Evolutionary conservation across 148 eudicot species (phyloP).

Genomic region (Vaccinium corymbosum): DNA sequence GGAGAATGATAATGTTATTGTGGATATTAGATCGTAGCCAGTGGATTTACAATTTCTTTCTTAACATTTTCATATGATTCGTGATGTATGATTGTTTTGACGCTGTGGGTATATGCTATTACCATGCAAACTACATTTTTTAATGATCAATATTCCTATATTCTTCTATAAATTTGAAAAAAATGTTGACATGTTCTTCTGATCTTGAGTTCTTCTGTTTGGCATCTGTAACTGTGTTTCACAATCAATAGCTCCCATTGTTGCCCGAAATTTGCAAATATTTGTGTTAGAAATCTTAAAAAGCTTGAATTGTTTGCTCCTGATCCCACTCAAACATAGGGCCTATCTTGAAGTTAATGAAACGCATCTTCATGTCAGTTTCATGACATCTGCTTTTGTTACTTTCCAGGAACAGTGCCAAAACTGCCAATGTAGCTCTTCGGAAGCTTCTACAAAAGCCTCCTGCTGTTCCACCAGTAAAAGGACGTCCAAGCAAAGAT

Average conservation of each 20-base stretch:
- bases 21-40: neutral
- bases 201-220: neutral
- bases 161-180: neutral
- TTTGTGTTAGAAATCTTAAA: neutral
- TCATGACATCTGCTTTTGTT: conserved; percentile 1
- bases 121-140: neutral
- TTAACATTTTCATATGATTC: neutral
- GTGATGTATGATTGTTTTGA: neutral
- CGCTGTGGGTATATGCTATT: neutral
- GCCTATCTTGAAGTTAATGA: conserved; percentile 7
- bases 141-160: neutral
- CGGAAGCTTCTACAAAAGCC: conserved; percentile 32
- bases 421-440: conserved; percentile 12
- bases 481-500: neutral
- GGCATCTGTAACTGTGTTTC: neutral
- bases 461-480: neutral
- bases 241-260: neutral
- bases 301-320: neutral
- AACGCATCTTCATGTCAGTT: neutral
- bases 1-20: neutral
- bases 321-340: conserved; percentile 6
- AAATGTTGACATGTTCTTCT: neutral
- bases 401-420: conserved; percentile 21
- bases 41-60: neutral
- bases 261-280: neutral